Percentiles rank a stretch among this genome's conserved stretches.
These are phyloP conservation scores for Endoconidiophora polonica DNA, from an alignment of 2,329 filamentous ascomycete genomes.

Conservation along the genomic window DNA sequence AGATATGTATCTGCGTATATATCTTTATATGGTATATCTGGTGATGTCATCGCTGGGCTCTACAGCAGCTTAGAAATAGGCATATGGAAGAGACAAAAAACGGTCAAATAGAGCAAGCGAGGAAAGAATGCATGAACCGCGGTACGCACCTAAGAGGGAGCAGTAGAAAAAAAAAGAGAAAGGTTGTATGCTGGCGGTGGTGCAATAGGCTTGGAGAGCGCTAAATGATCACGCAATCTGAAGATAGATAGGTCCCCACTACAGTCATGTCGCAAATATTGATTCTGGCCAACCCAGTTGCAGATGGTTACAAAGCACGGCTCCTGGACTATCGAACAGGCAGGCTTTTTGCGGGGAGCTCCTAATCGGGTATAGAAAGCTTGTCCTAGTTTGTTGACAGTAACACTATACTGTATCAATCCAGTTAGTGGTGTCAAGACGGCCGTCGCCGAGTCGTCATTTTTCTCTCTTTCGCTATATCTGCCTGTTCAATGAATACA, in stretches of 20 bases:
- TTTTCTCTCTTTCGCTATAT: too few relatives aligned
- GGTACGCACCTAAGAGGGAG: neutral
- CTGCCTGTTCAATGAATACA: too few relatives aligned
- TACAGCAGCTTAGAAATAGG: too few relatives aligned
- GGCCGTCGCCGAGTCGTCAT: too few relatives aligned
- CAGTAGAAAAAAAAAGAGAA: slow-evolving; percentile 13
- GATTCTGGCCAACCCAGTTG: slow-evolving; percentile 5
- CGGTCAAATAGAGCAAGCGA: neutral
- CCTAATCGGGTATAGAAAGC: too few relatives aligned
- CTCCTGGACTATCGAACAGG: slow-evolving; percentile 1
- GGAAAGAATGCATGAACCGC: neutral
- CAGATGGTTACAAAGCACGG: slow-evolving; percentile 10
- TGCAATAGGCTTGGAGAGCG: slow-evolving; percentile 13
- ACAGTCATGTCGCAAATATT: slow-evolving; percentile 3
- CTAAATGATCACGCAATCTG: slow-evolving; percentile 14
- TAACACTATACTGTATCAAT: too few relatives aligned
- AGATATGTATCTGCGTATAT: too few relatives aligned
- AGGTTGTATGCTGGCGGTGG: slow-evolving; percentile 11
- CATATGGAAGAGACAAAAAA: too few relatives aligned
- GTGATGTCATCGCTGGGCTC: too few relatives aligned
- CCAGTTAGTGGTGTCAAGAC: too few relatives aligned
- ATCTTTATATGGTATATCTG: neutral
- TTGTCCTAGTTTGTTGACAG: too few relatives aligned
- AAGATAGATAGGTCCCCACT: slow-evolving; percentile 10
- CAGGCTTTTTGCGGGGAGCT: neutral